phyloP scores from a whole-genome alignment of 208 protist genomes.

The Leishmania arabica region DNA sequence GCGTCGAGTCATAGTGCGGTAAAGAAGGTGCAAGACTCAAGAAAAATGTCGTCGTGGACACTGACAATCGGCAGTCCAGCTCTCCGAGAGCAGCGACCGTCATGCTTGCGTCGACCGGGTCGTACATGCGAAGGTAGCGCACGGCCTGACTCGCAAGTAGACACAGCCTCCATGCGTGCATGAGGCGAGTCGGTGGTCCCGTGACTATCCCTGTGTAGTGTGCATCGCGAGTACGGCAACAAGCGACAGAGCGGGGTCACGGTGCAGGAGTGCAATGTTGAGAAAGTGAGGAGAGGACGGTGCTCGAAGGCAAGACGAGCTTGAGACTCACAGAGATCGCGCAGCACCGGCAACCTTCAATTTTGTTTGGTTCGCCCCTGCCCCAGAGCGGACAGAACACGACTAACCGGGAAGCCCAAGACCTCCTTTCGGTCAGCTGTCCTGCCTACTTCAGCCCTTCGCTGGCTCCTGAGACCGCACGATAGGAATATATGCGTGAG shows the following conservation, averaged over 20 bases:
- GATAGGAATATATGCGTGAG: too few species aligned
- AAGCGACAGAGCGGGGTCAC: background rate
- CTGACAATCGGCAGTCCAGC: slow-evolving; percentile 1
- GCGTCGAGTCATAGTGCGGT: slow-evolving; percentile 11
- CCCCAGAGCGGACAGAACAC: too few species aligned
- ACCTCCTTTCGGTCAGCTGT: too few species aligned
- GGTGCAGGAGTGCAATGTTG: background rate
- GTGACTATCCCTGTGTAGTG: background rate
- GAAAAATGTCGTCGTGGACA: background rate
- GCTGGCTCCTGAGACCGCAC: too few species aligned
- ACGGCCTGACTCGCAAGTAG: slow-evolving; percentile 15
- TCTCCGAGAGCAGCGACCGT: slow-evolving; percentile 31
- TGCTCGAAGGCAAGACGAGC: background rate
- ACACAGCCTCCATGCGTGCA: background rate
- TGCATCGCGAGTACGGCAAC: background rate
- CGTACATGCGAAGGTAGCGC: slow-evolving; percentile 34
- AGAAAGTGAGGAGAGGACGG: background rate
- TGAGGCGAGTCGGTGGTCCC: background rate
- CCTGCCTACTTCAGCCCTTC: too few species aligned
- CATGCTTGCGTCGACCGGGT: slow-evolving; percentile 20
- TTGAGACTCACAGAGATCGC: background rate
- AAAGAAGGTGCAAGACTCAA: slow-evolving; percentile 26
- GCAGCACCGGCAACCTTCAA: background rate
- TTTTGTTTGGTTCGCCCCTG: too few species aligned
- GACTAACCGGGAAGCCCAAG: too few species aligned